Evolutionary conservation across 2,329 filamentous ascomycete genomes (phyloP).

Genomic region (Cladosporium sp.): DNA sequence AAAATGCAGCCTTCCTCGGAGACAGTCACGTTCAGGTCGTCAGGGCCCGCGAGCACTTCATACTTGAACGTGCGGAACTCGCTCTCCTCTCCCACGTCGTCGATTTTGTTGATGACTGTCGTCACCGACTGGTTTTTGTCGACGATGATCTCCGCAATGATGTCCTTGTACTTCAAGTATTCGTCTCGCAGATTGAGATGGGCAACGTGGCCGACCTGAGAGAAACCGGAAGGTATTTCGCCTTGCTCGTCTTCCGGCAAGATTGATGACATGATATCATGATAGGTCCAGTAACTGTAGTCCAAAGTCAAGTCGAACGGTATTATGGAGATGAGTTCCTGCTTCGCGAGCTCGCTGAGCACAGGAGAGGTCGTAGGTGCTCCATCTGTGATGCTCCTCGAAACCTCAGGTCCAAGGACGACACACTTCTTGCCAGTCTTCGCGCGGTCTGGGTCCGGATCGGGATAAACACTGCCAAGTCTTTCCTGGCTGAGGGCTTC

Average conservation of each 20-base stretch:
- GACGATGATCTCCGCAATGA: slow-evolving; percentile 79
- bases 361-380: slow-evolving; percentile 46
- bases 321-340: slow-evolving; percentile 65
- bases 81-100: slow-evolving; percentile 79
- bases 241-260: slow-evolving; percentile 75
- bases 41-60: slow-evolving; percentile 78
- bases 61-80: slow-evolving; percentile 90
- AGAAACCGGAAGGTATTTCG: slow-evolving; percentile 82
- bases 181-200: slow-evolving; percentile 85
- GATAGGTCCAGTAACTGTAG: slow-evolving; percentile 84
- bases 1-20: slow-evolving; percentile 83
- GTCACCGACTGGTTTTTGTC: slow-evolving; percentile 81
- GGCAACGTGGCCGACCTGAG: slow-evolving; percentile 83
- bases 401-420: slow-evolving; percentile 41
- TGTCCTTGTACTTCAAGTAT: slow-evolving; percentile 77
- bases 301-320: slow-evolving; percentile 72
- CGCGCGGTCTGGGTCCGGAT: slow-evolving; percentile 56
- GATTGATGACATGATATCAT: slow-evolving; percentile 77
- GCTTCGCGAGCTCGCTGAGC: slow-evolving; percentile 64
- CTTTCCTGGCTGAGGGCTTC: slow-evolving; percentile 65
- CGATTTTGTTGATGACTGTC: slow-evolving; percentile 95
- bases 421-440: slow-evolving; percentile 42
- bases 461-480: slow-evolving; percentile 58
- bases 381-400: slow-evolving; percentile 39
- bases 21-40: slow-evolving; percentile 79